These are phyloP conservation scores for Salicornia ramosissima DNA, from an alignment of 148 eudicot species.

Conservation along the genomic window DNA sequence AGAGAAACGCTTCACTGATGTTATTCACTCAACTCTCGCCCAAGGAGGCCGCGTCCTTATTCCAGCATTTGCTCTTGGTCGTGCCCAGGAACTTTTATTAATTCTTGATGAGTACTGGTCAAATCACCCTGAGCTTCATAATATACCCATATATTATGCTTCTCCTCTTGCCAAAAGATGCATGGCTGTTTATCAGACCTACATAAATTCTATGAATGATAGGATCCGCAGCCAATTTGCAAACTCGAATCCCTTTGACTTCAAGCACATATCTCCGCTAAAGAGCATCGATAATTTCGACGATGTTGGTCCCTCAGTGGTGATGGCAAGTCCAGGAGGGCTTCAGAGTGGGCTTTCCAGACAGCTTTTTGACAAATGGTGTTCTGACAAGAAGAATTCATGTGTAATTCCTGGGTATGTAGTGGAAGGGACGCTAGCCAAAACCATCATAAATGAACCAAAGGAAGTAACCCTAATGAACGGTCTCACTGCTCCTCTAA, in stretches of 20 bases:
- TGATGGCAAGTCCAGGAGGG: slow-evolving; percentile 90
- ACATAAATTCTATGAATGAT: slow-evolving; percentile 90
- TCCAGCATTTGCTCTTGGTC: slow-evolving; percentile 94
- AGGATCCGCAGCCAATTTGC: slow-evolving; percentile 86
- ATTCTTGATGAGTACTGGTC: slow-evolving; percentile 98
- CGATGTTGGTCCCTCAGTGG: slow-evolving; percentile 86
- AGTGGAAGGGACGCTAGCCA: slow-evolving; percentile 84
- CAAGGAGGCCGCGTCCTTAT: slow-evolving; percentile 95
- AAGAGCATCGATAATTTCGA: slow-evolving; percentile 74
- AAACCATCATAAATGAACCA: slow-evolving; percentile 85
- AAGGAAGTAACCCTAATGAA: slow-evolving; percentile 87
- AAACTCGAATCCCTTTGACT: slow-evolving; percentile 81
- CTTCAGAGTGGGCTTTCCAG: slow-evolving; percentile 92
- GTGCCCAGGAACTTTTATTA: slow-evolving; percentile 89
- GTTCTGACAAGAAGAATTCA: slow-evolving; percentile 78
- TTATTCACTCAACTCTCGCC: slow-evolving; percentile 68
- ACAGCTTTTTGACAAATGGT: slow-evolving; percentile 93
- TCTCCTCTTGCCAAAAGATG: slow-evolving; percentile 94
- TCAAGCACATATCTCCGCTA: slow-evolving; percentile 72
- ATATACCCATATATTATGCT: slow-evolving; percentile 86
- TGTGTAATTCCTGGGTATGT: slow-evolving; percentile 95
- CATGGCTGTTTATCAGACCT: slow-evolving; percentile 93
- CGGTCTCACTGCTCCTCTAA: slow-evolving; percentile 74
- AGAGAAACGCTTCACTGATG: slow-evolving; percentile 91
- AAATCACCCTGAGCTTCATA: slow-evolving; percentile 83